A percentile compares a stretch with the other conserved stretches of the same genome.
Evolutionary conservation across 139 green algal species (phyloP).

Genomic region (Pycnococcus provasolii): DNA sequence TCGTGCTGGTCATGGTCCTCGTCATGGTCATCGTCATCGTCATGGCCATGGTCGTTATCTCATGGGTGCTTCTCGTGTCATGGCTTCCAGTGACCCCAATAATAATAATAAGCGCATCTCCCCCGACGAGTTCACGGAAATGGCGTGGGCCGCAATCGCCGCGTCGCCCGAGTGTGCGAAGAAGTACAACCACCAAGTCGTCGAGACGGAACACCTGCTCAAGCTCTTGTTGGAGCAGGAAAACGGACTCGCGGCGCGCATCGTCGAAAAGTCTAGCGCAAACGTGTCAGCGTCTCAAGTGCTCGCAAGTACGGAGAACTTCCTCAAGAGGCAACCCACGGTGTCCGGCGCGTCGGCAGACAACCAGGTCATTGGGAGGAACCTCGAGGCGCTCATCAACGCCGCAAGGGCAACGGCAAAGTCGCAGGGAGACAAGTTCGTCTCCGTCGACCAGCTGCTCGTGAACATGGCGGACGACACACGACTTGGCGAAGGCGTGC

Average conservation of each 20-base stretch:
- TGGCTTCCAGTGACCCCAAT: no score
- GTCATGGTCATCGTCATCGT: no score
- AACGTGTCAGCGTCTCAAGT: constrained; percentile 48
- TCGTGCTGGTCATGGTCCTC: no score
- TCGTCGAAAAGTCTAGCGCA: constrained; percentile 72
- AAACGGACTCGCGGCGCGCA: constrained; percentile 65
- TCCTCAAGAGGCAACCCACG: constrained; percentile 62
- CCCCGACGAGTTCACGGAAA: constrained; percentile 92
- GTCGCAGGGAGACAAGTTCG: constrained; percentile 64
- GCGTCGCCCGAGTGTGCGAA: constrained; percentile 72
- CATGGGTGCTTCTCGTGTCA: no score
- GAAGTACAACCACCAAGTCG: constrained; percentile 70
- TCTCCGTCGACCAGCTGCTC: constrained; percentile 89
- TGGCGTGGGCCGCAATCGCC: constrained; percentile 77
- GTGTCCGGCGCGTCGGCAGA: constrained; percentile 49
- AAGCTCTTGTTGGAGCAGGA: constrained; percentile 93
- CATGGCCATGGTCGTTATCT: no score
- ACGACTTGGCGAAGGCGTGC: constrained; percentile 54
- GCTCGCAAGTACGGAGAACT: constrained; percentile 64
- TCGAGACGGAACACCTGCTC: constrained; percentile 95
- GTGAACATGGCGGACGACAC: constrained; percentile 67
- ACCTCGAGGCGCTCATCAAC: constrained; percentile 78
- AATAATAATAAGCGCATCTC: constrained; percentile 32
- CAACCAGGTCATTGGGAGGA: constrained; percentile 74
- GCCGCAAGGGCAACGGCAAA: constrained; percentile 49